A percentile compares a stretch with the other conserved stretches of the same genome.
Evolutionary conservation across 192 early-diverging fungal species (phyloP).

Genomic region (Gaertneriomyces semiglobifer): DNA sequence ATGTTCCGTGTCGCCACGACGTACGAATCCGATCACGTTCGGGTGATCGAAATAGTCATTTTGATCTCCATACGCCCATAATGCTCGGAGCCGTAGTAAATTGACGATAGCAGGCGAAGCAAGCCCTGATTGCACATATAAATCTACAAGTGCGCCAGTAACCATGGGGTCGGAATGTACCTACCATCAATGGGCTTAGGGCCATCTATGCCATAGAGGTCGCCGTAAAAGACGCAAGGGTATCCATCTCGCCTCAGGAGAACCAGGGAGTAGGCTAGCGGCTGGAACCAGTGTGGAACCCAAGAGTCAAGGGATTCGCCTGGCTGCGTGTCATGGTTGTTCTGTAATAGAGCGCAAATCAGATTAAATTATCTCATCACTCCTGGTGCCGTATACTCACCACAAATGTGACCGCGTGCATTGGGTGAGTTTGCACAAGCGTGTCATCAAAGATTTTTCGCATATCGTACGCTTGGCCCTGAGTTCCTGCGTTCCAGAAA

Average conservation of each 20-base stretch:
- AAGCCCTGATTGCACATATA: not conserved
- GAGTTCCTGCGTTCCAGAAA: constrained; percentile 13
- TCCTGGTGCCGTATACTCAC: constrained; percentile 3
- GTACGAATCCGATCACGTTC: constrained; percentile 45
- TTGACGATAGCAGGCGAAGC: constrained; percentile 28
- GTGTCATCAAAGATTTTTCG: constrained; percentile 34
- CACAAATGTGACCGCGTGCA: constrained; percentile 34
- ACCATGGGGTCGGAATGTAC: no score
- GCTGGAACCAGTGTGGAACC: constrained; percentile 46
- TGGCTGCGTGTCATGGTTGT: constrained; percentile 40
- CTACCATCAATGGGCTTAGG: constrained; percentile 22
- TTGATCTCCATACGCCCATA: constrained; percentile 47
- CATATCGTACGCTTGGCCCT: constrained; percentile 25
- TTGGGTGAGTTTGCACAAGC: constrained; percentile 28
- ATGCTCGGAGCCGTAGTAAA: constrained; percentile 31
- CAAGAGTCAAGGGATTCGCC: constrained; percentile 42
- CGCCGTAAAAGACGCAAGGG: constrained; percentile 49
- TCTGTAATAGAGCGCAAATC: constrained; percentile 8
- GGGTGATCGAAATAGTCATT: constrained; percentile 46
- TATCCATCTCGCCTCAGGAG: constrained; percentile 42
- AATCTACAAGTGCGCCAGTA: no score
- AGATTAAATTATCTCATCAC: not conserved
- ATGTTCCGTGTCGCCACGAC: constrained; percentile 20
- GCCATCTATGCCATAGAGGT: constrained; percentile 42
- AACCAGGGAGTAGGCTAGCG: constrained; percentile 40